Evolutionary conservation across 2,329 filamentous ascomycete genomes (phyloP), one percentile per base, ranked within the genome.

Genomic region (Cryoendolithus antarcticus): DNA sequence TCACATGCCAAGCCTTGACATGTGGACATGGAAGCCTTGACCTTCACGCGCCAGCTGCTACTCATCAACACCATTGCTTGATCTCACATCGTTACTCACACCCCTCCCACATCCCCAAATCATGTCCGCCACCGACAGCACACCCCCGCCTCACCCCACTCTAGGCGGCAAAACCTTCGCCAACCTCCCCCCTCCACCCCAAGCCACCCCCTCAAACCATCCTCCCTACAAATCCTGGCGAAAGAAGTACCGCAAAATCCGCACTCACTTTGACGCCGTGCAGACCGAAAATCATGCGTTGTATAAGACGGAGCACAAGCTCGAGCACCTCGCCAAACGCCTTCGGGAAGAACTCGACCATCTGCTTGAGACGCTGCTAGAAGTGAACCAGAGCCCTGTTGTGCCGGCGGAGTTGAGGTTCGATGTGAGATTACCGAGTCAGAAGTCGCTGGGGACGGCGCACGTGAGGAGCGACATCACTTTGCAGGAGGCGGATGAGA

Each of bases 211-310:
- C 10, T 38, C 43, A 13, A 44, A 51, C 35, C 45, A 45, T 8
- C 47, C 48, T 4, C 49, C 41, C 8, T 61, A 61, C 54, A 59
- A 59, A 41, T 60, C 57, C 45, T 61, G 56, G 55, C 57, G 58
- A 44, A 93, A 94, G 66, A 98, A 98, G 69, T 98, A 93, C 62
- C 81, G 82, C 53, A 93, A 93, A 71, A 84, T 91, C 77, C 80
- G 82, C 63, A 71, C 81, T 58, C 69, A 71, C 21, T 93, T 91
- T 56, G 82, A 91, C 51, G 70, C 77, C 37, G 77, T 76, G 54
- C 84, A 88, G 74, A 74, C 80, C 41, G 77, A 85, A 48, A 83
- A 85, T 59, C 91, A 93, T 62, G 74, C 79, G 39, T 71, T 91
- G 44, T 91, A 91, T 62, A 77, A 77, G 52, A 72, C 83, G 39